A percentile compares a stretch with the other conserved stretches of the same genome.
Conservation (phyloP, 495 filamentous ascomycete genomes). For the Penicillium mononematosum region DNA sequence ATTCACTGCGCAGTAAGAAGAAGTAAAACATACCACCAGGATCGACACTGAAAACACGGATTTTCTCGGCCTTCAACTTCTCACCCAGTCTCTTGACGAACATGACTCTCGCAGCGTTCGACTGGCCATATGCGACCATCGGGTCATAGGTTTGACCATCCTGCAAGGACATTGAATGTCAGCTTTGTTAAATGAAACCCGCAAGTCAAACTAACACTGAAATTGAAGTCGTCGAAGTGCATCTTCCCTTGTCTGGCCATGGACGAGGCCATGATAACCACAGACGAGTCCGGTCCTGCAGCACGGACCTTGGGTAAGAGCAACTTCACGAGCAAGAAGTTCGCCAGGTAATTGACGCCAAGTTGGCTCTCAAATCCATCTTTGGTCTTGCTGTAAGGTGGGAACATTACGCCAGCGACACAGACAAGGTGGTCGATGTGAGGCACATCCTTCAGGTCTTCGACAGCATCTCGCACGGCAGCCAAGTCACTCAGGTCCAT, state of each 20-base stretch:
- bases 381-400: conserved; percentile 20
- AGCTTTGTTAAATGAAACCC: not conserved
- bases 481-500: conserved; percentile 19
- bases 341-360: conserved; percentile 25
- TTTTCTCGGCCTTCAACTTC: conserved; percentile 17
- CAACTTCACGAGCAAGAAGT: conserved; percentile 24
- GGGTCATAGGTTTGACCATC: conserved; percentile 19
- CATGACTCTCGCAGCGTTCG: conserved; percentile 24
- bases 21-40: conserved; percentile 18
- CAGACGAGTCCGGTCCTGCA: conserved; percentile 19
- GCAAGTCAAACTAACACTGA: conserved; percentile 13
- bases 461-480: conserved; percentile 12
- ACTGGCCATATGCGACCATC: conserved; percentile 19
- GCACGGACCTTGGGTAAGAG: conserved; percentile 21
- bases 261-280: conserved; percentile 22
- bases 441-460: conserved; percentile 15
- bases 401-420: conserved; percentile 22
- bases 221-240: conserved; percentile 20
- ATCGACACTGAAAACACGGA: conserved; percentile 24
- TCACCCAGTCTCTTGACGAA: conserved; percentile 22
- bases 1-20: not conserved
- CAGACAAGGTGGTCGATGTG: conserved; percentile 21
- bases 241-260: conserved; percentile 14
- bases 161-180: not conserved
- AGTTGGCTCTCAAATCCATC: conserved; percentile 26